A percentile compares a stretch with the other conserved stretches of the same genome.
These are phyloP conservation scores for Hyaloscypha finlandica DNA, from an alignment of 495 filamentous ascomycete genomes.

Conservation along the genomic window DNA sequence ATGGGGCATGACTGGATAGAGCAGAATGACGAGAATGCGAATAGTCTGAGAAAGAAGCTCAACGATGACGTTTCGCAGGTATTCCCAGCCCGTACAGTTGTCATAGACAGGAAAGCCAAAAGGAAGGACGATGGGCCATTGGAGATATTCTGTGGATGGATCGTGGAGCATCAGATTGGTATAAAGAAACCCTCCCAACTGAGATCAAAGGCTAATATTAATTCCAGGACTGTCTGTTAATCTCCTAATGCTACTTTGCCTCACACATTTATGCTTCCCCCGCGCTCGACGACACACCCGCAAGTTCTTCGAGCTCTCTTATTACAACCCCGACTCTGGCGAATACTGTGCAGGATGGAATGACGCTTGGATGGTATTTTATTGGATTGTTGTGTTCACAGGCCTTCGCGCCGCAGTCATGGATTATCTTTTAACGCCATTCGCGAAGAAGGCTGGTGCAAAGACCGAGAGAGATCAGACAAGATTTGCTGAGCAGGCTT, in stretches of 20 bases:
- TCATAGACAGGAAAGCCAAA: slow-evolving; percentile 26
- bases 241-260: slow-evolving; percentile 72
- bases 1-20: slow-evolving; percentile 13
- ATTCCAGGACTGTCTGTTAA: slow-evolving; percentile 72
- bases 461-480: slow-evolving; percentile 69
- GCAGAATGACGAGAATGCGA: slow-evolving; percentile 14
- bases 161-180: slow-evolving; percentile 36
- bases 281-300: slow-evolving; percentile 72
- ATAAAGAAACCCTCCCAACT: not conserved
- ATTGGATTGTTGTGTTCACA: slow-evolving; percentile 82
- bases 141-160: slow-evolving; percentile 30
- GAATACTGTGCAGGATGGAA: slow-evolving; percentile 74
- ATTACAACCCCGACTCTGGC: slow-evolving; percentile 67
- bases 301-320: slow-evolving; percentile 85
- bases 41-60: slow-evolving; percentile 8
- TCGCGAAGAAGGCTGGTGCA: slow-evolving; percentile 69
- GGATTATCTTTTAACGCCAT: slow-evolving; percentile 80
- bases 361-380: slow-evolving; percentile 76
- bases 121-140: slow-evolving; percentile 34
- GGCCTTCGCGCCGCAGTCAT: slow-evolving; percentile 82
- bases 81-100: slow-evolving; percentile 8
- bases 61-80: not conserved
- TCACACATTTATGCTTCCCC: slow-evolving; percentile 79
- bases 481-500: slow-evolving; percentile 91
- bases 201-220: slow-evolving; percentile 18